phyloP scores from a whole-genome alignment of 331 rosid species.

The Ulmus americana region DNA sequence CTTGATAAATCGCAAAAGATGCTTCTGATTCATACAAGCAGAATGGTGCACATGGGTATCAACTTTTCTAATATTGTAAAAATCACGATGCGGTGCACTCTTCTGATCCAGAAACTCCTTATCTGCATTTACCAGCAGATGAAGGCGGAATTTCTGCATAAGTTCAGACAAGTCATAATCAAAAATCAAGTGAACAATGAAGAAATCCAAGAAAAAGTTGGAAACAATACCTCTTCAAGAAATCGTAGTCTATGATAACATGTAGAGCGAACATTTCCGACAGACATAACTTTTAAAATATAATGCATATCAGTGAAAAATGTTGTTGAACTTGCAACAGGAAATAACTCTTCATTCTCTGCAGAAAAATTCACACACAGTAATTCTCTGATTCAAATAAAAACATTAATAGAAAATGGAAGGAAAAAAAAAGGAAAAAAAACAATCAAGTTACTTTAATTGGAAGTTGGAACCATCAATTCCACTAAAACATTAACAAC shows the following conservation, averaged over 20 bases:
- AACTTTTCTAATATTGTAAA: constrained; percentile 75
- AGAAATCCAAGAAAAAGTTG: constrained; percentile 21
- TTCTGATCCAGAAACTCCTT: constrained; percentile 63
- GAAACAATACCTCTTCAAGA: constrained; percentile 66
- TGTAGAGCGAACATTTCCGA: constrained; percentile 65
- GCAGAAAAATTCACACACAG: constrained; percentile 23
- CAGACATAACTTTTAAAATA: constrained; percentile 61
- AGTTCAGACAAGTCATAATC: constrained; percentile 35
- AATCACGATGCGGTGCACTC: constrained; percentile 78
- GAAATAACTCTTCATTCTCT: constrained; percentile 66
- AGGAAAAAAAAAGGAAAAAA: not conserved
- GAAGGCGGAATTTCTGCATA: constrained; percentile 79
- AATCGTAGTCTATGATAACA: constrained; percentile 72
- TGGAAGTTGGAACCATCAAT: constrained; percentile 3
- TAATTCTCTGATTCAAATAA: constrained; percentile 17
- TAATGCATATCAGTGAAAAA: constrained; percentile 79
- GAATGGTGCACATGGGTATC: constrained; percentile 90
- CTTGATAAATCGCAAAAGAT: constrained; percentile 72
- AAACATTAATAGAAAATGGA: constrained; percentile 1
- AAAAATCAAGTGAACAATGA: constrained; percentile 15
- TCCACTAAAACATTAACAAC: constrained; percentile 7
- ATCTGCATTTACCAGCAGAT: constrained; percentile 60
- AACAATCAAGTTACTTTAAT: not conserved
- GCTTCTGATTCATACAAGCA: constrained; percentile 94
- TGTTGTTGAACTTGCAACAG: constrained; percentile 62